Evolutionary conservation across 2,329 filamentous ascomycete genomes (phyloP), one percentile per base, ranked within the genome.

Genomic region (Fusarium marasasianum): DNA sequence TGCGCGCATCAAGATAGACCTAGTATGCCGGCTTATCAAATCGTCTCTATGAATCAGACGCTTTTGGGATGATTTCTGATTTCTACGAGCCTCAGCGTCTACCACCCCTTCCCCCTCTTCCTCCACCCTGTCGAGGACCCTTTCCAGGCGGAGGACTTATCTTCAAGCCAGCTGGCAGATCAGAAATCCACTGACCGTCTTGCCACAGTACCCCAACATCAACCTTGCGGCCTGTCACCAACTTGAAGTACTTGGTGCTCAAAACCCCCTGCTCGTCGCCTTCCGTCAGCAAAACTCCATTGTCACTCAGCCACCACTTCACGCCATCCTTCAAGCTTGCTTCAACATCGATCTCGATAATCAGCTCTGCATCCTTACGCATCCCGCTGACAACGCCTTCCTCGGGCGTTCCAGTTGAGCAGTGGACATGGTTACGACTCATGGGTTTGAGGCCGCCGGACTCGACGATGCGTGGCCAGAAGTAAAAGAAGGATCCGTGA

Each of bases 391-490:
- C 88, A 5, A 95, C 93, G 6, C 79, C 82, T 18, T 82, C 83
- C 56, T 83, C 85, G 1, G 93, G 91, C 18, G 95, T 84, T 0
- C 94, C 94, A 11, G 91, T 90, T 5, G 94, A 93, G 80, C 96
- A 98, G 83, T 99, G 96, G 35, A 98, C 92, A 79, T 98, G 96
- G 72, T 93, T 97, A 61, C 96, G 84, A 0, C 86, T 87, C 96
- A 98, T 98, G 66, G 88, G 88, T 76, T 90, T 91, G 66, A 99
- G 84, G 0, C 96, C 95, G 9, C 95, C 95, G 0, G 89, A 87
- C n/a, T 87, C 86, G 17, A 95, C 82, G 69, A 99, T 98, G 17
- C 86, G 79, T 2, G 88, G 84, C 92, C 95, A 98, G 26, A 93
- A 92, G 20, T 89, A 89, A 77, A 95, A 94, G 80, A 95, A 97